Evolutionary conservation across 495 filamentous ascomycete genomes (phyloP), one percentile per base, ranked within the genome.

Genomic region (Daldinia grandis): DNA sequence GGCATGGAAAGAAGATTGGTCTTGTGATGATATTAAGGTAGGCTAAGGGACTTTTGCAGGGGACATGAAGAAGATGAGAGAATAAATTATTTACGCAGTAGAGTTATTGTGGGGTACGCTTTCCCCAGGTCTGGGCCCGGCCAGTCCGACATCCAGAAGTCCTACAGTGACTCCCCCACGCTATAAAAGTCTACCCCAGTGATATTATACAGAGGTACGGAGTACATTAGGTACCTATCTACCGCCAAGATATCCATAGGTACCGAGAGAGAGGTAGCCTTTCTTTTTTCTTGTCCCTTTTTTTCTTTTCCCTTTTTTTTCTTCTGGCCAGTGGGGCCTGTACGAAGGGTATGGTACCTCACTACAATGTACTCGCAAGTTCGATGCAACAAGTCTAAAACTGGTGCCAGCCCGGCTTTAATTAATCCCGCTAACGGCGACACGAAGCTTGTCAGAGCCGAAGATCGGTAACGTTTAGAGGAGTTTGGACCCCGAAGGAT

Each of bases 11-110:
- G 44, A 24, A 58, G 8, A 44, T 68, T 74, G 66, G 58, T 73
- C 50, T 72, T 75, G 65, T 70, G 68, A 71, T 62, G 70, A 73
- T 69, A 68, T 68, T 60, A 69, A 60, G 49, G 66, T 62, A 59
- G 63, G 66, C 28, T 64, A 40, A 21, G 47, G 7, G 35, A 44
- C 27, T 56, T 58, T 60, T 25, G 49, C 47, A 50, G 71, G 66
- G 53, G 42, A 47, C 42, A 47, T 24, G 42, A 19, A 66, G 66
- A 59, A 69, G 53, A 30, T 65, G 70, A 69, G 70, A 69, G 70
- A 73, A 72, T 68, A 68, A 72, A 68, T 68, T 66, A 67, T 68
- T 60, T 68, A 64, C 59, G 64, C 69, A 59, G 42, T 64, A 44
- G 38, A 62, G 57, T 31, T 25, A 51, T 64, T 60, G 67, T 69